Conservation (phyloP, 2,329 filamentous ascomycete species). For the Fusarium kyushuense region DNA sequence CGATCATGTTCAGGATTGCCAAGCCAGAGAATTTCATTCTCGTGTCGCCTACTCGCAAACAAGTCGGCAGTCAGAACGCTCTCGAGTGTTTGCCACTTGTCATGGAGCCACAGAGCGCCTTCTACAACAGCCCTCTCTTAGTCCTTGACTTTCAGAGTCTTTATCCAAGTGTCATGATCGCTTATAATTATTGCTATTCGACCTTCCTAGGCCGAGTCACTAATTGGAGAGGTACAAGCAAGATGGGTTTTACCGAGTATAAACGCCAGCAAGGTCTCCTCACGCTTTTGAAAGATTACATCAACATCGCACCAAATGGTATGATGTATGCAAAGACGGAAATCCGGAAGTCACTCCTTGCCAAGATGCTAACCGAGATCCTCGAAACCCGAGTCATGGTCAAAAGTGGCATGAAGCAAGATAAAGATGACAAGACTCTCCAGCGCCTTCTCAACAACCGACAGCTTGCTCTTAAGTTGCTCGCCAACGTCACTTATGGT, state of each 20-base stretch:
- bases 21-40: conserved; percentile 96
- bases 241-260: conserved; percentile 95
- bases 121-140: conserved; percentile 89
- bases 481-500: conserved; percentile 99
- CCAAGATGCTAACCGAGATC: conserved; percentile 97
- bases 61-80: conserved; percentile 94
- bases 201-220: conserved; percentile 90
- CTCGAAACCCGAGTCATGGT: conserved; percentile 98
- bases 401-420: conserved; percentile 94
- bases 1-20: conserved; percentile 97
- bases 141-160: conserved; percentile 97
- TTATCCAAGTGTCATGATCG: conserved; percentile 98
- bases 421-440: conserved; percentile 86
- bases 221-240: conserved; percentile 89
- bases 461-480: conserved; percentile 91
- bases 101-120: conserved; percentile 96
- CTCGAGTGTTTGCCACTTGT: conserved; percentile 94
- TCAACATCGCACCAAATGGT: conserved; percentile 95
- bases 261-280: conserved; percentile 80
- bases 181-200: conserved; percentile 99
- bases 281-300: conserved; percentile 81
- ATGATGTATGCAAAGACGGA: conserved; percentile 93
- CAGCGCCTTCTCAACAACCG: conserved; percentile 93
- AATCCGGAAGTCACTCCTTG: conserved; percentile 88
- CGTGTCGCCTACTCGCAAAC: conserved; percentile 88